Base-by-base conservation (phyloP, 148 eudicot genomes). In the Chenopodium album region DNA sequence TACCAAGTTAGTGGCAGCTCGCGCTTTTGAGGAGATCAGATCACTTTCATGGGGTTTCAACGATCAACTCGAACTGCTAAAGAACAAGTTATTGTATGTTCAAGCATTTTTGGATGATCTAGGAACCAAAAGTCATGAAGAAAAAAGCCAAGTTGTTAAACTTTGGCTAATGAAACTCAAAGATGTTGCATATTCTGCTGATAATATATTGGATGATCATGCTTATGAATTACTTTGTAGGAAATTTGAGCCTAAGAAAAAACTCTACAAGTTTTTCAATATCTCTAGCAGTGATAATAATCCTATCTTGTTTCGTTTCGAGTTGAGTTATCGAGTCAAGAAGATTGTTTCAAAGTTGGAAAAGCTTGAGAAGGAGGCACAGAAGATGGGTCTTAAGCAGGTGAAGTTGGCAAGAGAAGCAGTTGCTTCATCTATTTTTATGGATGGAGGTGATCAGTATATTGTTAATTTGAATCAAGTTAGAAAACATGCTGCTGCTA, bases 191-290 rank as follows among this genome's bases (percentile, higher is more conserved):
- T 46, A 78, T 23, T 46, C 12, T 44, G 80, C 80, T 16, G 80
- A 78, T 8, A 29, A 78, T 65, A 26, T 78, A 41, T 22, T 78
- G 72, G 80, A 78, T 78, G 80, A 78, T 46, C 44, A 65, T 47
- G 60, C 80, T 48, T 78, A 78, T 28, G 72, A 46, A 65, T 14
- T 26, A 22, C 44, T 65, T 2, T 41, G 80, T 17, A 78, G 60
- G 14, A 29, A 66, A 26, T 48, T 46, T 3, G 56, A 78, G 16
- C 31, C 12, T 1, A 60, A 60, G 46, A 70, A 70, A 19, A 70
- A 70, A 26, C 4, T 62, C 26, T 0, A 7, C 4, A 56, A 50
- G 14, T 9, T 50, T 50, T 50, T 50, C 63, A 59, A 17, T 5
- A 14, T 59, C 63, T 59, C 6, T 20, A 59, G 63, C 19, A 14